Evolutionary conservation across 805 yeast species (phyloP).

Genomic region (Hanseniaspora singularis): DNA sequence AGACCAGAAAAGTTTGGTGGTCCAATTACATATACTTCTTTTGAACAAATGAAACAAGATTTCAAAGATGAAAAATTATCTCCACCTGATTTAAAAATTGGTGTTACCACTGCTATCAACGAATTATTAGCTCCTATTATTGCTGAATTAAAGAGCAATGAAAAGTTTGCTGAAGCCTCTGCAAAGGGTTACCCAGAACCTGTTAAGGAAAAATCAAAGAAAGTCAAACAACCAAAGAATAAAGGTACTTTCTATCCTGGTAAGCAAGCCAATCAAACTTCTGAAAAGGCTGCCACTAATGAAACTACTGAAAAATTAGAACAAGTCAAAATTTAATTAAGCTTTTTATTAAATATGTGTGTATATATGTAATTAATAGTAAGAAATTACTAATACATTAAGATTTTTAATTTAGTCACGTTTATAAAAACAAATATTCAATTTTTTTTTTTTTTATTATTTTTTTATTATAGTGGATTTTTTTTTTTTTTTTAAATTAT

Average conservation of each 20-base stretch:
- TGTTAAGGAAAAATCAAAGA: conserved; percentile 45
- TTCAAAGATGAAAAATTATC: conserved; percentile 63
- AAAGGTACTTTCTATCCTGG: conserved; percentile 91
- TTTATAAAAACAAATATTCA: no score
- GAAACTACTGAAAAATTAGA: conserved; percentile 25
- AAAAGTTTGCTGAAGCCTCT: conserved; percentile 65
- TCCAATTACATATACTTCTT: conserved; percentile 55
- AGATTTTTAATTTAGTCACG: no score
- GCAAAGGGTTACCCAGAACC: conserved; percentile 76
- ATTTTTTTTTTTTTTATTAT: no score
- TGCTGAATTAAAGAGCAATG: conserved; percentile 45
- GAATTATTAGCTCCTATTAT: conserved; percentile 73
- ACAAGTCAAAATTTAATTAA: conserved; percentile 16
- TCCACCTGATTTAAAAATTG: conserved; percentile 88
- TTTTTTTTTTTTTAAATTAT: no score
- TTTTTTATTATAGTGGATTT: no score
- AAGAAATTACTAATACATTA: no score
- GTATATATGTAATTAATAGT: no score
- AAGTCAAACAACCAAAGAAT: conserved; percentile 67
- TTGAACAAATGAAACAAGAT: conserved; percentile 59
- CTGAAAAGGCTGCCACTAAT: no score
- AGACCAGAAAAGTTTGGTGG: conserved; percentile 98
- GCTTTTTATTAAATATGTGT: background rate
- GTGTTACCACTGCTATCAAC: conserved; percentile 79
- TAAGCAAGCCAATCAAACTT: conserved; percentile 21